Evolutionary conservation across 208 protist genomes (phyloP).

Genomic region (Vickermania ingenoplastis): DNA sequence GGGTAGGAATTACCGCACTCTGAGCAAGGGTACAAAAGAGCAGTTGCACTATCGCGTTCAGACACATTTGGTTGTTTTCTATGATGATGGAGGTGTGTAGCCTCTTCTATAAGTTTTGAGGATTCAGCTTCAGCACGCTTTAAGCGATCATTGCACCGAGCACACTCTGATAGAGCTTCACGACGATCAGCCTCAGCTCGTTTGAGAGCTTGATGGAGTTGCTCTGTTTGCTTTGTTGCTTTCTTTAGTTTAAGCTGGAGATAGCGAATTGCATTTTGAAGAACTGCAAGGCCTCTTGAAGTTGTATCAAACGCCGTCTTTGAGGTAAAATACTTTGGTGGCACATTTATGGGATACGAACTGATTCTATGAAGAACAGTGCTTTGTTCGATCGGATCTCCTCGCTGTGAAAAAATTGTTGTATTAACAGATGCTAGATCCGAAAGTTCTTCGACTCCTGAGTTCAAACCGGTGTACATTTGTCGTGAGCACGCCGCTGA

Average conservation of each 20-base stretch:
- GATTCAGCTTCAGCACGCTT: background rate
- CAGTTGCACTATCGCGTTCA: background rate
- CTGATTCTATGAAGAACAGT: background rate
- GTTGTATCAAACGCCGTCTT: background rate
- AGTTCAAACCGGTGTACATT: background rate
- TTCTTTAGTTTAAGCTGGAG: background rate
- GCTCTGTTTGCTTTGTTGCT: background rate
- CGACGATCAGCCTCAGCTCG: background rate
- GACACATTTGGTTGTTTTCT: background rate
- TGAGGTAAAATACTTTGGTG: background rate
- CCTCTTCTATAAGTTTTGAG: background rate
- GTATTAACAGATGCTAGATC: background rate
- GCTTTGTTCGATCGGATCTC: background rate
- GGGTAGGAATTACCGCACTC: slow-evolving; percentile 6
- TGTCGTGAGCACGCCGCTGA: background rate
- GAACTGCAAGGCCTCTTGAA: background rate
- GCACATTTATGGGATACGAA: background rate
- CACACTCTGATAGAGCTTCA: background rate
- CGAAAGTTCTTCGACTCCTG: background rate
- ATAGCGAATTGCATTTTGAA: background rate
- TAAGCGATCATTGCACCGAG: background rate
- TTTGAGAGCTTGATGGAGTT: background rate
- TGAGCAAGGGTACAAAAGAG: slow-evolving; percentile 5
- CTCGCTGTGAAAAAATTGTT: background rate
- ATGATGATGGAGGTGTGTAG: background rate